Evolutionary conservation across 2,329 filamentous ascomycete species (phyloP).

Genomic region (Colletotrichum eremochloae): DNA sequence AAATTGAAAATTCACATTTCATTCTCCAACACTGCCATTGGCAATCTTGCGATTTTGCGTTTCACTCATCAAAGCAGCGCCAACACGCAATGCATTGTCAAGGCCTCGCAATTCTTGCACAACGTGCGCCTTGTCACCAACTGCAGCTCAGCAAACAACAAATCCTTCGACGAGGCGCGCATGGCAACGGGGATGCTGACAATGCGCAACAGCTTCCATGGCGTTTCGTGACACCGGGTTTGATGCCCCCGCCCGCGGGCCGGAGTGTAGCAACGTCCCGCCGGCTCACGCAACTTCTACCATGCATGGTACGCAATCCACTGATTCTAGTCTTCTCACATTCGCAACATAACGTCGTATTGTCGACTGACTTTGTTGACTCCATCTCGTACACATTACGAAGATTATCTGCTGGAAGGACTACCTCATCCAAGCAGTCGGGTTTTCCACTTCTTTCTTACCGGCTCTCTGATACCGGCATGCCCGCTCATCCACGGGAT

Average conservation of each 20-base stretch:
- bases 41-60: background rate
- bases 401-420: constrained; percentile 29
- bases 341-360: background rate
- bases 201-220: background rate
- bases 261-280: background rate
- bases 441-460: background rate
- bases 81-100: background rate
- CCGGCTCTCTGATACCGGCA: background rate
- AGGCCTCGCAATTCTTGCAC: background rate
- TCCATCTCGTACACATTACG: constrained; percentile 36
- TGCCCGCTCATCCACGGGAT: background rate
- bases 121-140: background rate
- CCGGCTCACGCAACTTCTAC: background rate
- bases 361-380: background rate
- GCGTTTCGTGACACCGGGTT: background rate
- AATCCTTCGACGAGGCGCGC: constrained; percentile 4
- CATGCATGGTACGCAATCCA: background rate
- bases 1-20: background rate
- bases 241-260: background rate
- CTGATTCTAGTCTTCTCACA: too few species aligned
- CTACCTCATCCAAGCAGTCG: background rate
- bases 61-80: background rate
- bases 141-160: background rate
- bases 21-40: background rate
- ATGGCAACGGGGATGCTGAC: background rate